Conservation (phyloP, 2,329 filamentous ascomycete genomes). For the Sporothrix variecibatus region DNA sequence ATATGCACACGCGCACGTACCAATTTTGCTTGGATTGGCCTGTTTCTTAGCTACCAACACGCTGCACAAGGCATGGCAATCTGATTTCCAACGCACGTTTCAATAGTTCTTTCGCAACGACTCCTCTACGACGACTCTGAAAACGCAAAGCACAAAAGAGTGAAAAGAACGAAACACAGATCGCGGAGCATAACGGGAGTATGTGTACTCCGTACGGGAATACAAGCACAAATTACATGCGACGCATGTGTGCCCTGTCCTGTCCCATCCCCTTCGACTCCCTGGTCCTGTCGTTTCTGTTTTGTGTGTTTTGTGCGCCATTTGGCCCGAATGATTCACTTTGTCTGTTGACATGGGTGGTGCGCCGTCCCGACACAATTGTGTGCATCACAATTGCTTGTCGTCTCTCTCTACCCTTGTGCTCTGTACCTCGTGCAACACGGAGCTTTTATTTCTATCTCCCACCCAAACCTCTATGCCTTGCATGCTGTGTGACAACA, state of each 20-base stretch:
- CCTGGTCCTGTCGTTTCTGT: background rate
- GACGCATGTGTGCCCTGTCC: too few species aligned
- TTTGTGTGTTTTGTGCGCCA: constrained; percentile 6
- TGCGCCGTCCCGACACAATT: background rate
- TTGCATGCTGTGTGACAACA: background rate
- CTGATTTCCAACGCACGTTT: background rate
- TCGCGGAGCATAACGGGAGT: background rate
- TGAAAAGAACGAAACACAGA: background rate
- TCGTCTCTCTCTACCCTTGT: background rate
- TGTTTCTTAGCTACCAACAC: background rate
- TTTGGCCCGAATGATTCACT: background rate
- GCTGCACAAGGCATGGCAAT: background rate
- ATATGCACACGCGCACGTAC: constrained; percentile 6
- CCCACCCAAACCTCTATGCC: background rate
- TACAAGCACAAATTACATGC: background rate
- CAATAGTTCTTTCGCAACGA: background rate
- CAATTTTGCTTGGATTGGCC: background rate
- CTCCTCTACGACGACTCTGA: background rate
- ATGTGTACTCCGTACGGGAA: background rate
- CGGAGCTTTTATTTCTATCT: background rate
- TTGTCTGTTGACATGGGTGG: background rate
- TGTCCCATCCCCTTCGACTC: background rate
- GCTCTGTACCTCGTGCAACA: background rate
- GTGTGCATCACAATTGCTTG: background rate
- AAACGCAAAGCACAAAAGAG: background rate